Evolutionary conservation across 2,329 filamentous ascomycete species (phyloP), one percentile per base, ranked within the genome.

Genomic region (Monosporascus sp.): DNA sequence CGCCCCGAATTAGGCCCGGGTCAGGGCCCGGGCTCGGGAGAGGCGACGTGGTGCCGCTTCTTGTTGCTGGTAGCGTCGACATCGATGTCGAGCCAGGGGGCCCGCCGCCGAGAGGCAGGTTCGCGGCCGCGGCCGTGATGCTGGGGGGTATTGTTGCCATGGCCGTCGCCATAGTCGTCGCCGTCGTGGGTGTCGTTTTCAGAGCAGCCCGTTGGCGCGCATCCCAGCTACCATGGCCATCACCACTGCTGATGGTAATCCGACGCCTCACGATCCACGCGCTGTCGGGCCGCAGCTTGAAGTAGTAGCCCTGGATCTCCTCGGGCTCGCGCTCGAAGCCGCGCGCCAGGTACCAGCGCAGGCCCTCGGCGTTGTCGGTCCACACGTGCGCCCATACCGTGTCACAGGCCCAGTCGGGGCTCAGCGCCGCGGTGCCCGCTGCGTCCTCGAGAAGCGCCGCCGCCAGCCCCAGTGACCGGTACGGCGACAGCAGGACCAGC

Each of bases 311-410:
- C 36, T 73, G 65, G 9, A 85, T 65, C 37, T 73, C 65, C 14
- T 71, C 74, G 48, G 76, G 72, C 49, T 73, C 42, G 42, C 42
- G 72, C 53, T 64, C 61, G 64, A 88, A 88, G 3, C 82, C 81
- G 9, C 81, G 75, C 24, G 74, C 72, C 34, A 71, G 62, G 68
- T 88, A 88, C 84, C 84, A 88, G 53, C 72, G 72, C 55, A 86
- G 68, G 0, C 78, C 84, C 20, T 86, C 83, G 2, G 78, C 75
- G 64, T 86, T 86, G 54, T 83, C 77, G 11, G 83, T 84, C 84
- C 84, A 88, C 17, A 87, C 84, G 65, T 88, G 84, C 5, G 84
- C 84, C 58, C 82, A 86, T 17, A 85, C 71, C 44, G 73, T 73
- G 49, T 74, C 62, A 56, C 74, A 66, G 17, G 57, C 68, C 4